Conservation (phyloP, 73 alveolate genomes). For the Diophrys appendiculata region DNA sequence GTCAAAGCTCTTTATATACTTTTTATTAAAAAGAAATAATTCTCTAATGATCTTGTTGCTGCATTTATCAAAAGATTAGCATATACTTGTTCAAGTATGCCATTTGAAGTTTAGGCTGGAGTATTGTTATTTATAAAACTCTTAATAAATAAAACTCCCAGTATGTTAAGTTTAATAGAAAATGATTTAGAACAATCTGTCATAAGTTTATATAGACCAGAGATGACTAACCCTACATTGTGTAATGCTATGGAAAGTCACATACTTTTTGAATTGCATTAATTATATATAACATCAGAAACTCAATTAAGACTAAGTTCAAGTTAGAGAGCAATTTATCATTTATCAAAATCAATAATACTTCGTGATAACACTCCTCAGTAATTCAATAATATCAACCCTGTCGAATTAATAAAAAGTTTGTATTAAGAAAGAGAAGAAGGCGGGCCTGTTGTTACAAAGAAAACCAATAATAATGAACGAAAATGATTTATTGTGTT, state of each 20-base stretch:
- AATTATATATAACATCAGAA: no score
- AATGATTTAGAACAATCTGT: slow-evolving; percentile 15
- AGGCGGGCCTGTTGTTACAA: no score
- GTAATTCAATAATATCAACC: no score
- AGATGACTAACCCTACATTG: slow-evolving; percentile 37
- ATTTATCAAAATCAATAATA: no score
- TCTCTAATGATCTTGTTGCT: slow-evolving; percentile 32
- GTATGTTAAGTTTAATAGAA: slow-evolving; percentile 12
- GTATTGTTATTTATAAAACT: slow-evolving; percentile 32
- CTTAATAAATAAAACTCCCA: slow-evolving; percentile 30
- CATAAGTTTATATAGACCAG: slow-evolving; percentile 22
- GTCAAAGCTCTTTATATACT: slow-evolving; percentile 40
- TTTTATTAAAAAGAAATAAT: slow-evolving; percentile 44
- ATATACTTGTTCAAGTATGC: slow-evolving; percentile 12
- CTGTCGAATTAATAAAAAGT: no score
- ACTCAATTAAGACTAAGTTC: no score
- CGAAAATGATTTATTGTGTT: no score
- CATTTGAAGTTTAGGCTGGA: slow-evolving; percentile 15
- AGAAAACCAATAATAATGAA: no score
- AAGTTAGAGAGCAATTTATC: neutral
- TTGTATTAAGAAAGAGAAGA: no score
- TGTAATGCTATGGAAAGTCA: no score
- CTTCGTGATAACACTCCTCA: no score
- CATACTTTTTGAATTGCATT: no score
- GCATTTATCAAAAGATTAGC: slow-evolving; percentile 47